Evolutionary conservation across 1,284 basidiomycete genomes (phyloP).

Genomic region (Boletellus sp.): DNA sequence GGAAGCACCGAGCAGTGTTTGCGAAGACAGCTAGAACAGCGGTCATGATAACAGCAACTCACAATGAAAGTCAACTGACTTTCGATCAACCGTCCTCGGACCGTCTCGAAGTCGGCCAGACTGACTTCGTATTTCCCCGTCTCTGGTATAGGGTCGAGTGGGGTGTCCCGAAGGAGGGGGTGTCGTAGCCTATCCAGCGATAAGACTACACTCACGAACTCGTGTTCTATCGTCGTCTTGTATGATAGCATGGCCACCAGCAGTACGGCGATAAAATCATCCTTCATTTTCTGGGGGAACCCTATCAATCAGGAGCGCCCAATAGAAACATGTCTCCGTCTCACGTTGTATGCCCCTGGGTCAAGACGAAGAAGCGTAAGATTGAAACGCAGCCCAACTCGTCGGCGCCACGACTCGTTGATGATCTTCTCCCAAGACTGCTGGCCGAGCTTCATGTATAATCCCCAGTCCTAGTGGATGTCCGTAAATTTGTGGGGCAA

Average conservation of each 20-base stretch:
- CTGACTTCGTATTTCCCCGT: slow-evolving; percentile 24
- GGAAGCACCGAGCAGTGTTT: slow-evolving; percentile 26
- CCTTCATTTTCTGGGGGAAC: slow-evolving; percentile 42
- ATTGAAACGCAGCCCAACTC: slow-evolving; percentile 71
- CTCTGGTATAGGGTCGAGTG: slow-evolving; percentile 17
- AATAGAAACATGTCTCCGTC: slow-evolving; percentile 20
- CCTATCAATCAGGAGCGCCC: neutral
- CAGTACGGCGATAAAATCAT: slow-evolving; percentile 56
- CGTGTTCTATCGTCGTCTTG: slow-evolving; percentile 55
- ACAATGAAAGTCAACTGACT: slow-evolving; percentile 16
- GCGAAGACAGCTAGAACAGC: slow-evolving; percentile 21
- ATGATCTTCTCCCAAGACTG: slow-evolving; percentile 61
- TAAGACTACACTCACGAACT: slow-evolving; percentile 52
- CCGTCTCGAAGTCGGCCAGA: slow-evolving; percentile 12
- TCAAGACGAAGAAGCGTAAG: slow-evolving; percentile 63
- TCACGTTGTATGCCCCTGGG: slow-evolving; percentile 58
- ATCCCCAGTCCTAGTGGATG: slow-evolving; percentile 56
- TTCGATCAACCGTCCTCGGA: slow-evolving; percentile 26
- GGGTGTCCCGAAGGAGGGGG: slow-evolving; percentile 42
- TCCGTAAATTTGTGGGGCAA: slow-evolving; percentile 3
- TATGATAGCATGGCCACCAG: slow-evolving; percentile 55
- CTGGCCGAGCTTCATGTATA: slow-evolving; percentile 54
- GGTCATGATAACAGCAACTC: neutral
- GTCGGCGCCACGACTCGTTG: slow-evolving; percentile 50
- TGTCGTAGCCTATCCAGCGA: slow-evolving; percentile 53